Evolutionary conservation across 441 rosid genomes (phyloP).

Genomic region (Corymbia citriodora): DNA sequence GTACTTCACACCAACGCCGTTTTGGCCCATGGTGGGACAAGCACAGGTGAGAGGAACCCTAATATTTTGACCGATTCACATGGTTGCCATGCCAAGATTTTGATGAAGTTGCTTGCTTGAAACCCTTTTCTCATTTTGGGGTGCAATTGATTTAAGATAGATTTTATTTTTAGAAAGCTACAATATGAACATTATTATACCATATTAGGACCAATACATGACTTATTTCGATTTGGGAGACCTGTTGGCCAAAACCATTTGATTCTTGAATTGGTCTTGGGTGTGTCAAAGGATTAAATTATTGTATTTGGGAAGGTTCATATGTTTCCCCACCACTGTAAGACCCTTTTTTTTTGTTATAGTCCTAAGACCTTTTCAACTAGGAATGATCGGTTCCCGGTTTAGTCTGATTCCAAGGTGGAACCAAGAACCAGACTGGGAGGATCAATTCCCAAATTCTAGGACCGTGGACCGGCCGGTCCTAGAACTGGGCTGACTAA

Average conservation of each 20-base stretch:
- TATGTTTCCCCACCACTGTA: background rate
- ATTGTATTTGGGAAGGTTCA: background rate
- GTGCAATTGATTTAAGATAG: background rate
- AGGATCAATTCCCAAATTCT: too few relatives aligned
- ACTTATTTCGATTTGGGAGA: background rate
- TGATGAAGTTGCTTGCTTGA: background rate
- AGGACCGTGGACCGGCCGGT: too few relatives aligned
- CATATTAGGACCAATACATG: background rate
- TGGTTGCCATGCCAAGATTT: too few relatives aligned
- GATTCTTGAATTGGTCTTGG: background rate
- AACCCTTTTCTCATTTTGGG: background rate
- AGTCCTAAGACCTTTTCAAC: background rate
- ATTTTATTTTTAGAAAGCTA: background rate
- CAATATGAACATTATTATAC: background rate
- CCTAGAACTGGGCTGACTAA: too few relatives aligned
- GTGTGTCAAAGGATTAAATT: background rate
- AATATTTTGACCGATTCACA: conserved; percentile 30
- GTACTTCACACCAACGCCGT: conserved; percentile 30
- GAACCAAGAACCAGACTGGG: too few relatives aligned
- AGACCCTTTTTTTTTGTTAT: background rate
- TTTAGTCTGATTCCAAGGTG: too few relatives aligned
- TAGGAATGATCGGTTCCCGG: too few relatives aligned
- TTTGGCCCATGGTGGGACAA: conserved; percentile 67
- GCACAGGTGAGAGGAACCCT: conserved; percentile 67
- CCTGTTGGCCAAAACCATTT: background rate